A percentile compares a stretch with the other conserved stretches of the same genome.
phyloP scores from a whole-genome alignment of 768 basidiomycete species.

The Coprinopsis marcescibilis region DNA sequence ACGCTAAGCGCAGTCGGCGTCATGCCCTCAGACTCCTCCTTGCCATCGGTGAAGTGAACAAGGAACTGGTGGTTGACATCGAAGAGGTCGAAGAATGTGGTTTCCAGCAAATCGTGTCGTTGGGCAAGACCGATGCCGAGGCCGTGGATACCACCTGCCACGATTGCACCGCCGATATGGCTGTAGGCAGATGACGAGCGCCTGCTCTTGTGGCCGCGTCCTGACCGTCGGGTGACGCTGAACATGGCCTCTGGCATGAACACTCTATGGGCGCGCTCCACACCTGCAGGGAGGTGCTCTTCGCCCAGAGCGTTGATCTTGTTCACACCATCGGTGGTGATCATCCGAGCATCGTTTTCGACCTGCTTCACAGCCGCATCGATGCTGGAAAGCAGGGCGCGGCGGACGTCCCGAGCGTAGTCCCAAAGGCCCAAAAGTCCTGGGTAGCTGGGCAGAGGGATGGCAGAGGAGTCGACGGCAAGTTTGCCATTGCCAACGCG shows the following conservation, averaged over 20 bases:
- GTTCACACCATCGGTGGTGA: constrained; percentile 61
- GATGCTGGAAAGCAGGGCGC: constrained; percentile 69
- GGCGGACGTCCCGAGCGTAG: constrained; percentile 77
- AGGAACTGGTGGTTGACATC: constrained; percentile 80
- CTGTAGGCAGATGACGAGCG: constrained; percentile 29
- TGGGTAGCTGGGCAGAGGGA: constrained; percentile 73
- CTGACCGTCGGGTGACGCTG: constrained; percentile 43
- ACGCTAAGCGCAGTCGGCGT: constrained; percentile 63
- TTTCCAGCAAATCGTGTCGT: constrained; percentile 72
- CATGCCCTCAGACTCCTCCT: constrained; percentile 27
- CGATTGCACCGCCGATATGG: constrained; percentile 44
- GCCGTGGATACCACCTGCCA: constrained; percentile 73
- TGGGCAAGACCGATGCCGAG: constrained; percentile 80
- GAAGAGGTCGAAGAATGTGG: constrained; percentile 78
- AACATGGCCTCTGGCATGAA: constrained; percentile 99
- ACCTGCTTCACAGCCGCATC: constrained; percentile 75
- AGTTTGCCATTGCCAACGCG: constrained; percentile 72
- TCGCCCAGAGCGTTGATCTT: constrained; percentile 68
- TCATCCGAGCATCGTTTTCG: constrained; percentile 75
- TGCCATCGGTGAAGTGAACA: constrained; percentile 57
- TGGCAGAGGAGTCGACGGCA: constrained; percentile 40
- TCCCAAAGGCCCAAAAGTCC: constrained; percentile 81
- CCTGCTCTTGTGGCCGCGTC: constrained; percentile 32
- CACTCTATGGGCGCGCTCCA: constrained; percentile 73
- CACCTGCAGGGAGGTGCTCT: constrained; percentile 69